Percentiles rank a stretch among this genome's conserved stretches.
Conservation (phyloP, 108 stramenopile genomes). For the Conticribra guillardii region DNA sequence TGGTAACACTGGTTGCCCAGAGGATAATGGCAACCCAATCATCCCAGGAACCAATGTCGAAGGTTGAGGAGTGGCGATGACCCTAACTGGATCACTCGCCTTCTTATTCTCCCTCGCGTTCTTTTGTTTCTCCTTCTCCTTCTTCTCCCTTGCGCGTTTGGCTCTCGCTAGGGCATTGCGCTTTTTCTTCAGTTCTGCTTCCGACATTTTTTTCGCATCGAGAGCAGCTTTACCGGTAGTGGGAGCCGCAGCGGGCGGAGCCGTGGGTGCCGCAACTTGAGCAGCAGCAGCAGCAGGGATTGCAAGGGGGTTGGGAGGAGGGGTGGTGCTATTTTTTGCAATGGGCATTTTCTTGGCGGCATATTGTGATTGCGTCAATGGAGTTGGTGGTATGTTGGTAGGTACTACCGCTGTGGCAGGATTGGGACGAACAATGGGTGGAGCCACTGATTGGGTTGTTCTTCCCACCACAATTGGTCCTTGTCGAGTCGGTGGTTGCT, state of each 20-base stretch:
- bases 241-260: slow-evolving; percentile 5
- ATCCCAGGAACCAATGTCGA: too few relatives aligned
- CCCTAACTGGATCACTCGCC: too few relatives aligned
- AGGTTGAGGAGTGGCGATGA: too few relatives aligned
- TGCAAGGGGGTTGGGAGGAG: neutral
- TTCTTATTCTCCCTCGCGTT: neutral
- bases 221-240: neutral
- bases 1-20: too few relatives aligned
- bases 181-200: neutral
- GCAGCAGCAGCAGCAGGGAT: slow-evolving; percentile 6
- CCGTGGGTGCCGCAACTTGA: slow-evolving; percentile 13
- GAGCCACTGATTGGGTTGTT: neutral
- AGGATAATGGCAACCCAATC: too few relatives aligned
- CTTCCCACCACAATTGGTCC: neutral
- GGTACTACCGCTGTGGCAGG: neutral
- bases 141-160: slow-evolving; percentile 9
- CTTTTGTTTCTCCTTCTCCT: slow-evolving; percentile 15
- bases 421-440: too few relatives aligned
- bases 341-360: slow-evolving; percentile 36
- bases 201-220: slow-evolving; percentile 17
- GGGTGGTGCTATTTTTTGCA: neutral
- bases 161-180: slow-evolving; percentile 2
- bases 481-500: slow-evolving; percentile 2
- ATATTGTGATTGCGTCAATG: slow-evolving; percentile 13
- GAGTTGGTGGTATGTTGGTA: neutral